Evolutionary conservation across 2,329 filamentous ascomycete genomes (phyloP), one percentile per base, ranked within the genome.

Genomic region (Aspergillus luchuensis): DNA sequence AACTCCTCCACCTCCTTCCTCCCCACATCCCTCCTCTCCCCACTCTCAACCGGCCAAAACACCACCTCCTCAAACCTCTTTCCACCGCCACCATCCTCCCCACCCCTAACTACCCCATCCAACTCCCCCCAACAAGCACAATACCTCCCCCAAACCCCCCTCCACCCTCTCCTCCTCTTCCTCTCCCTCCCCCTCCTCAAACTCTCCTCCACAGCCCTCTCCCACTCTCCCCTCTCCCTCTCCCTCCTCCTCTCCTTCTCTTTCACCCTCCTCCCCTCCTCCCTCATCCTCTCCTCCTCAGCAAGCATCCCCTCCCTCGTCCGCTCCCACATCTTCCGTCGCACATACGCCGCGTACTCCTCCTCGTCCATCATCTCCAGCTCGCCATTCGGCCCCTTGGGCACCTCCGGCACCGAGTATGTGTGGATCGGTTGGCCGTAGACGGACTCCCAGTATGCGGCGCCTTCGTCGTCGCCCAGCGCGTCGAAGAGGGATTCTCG

Each of bases 401-500:
- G 68, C 1, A 71, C 71, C 47, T 79, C 76, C 0, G 82, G 81
- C 25, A 84, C 81, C 0, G 85, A 74, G 73, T 96, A 97, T 6
- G 87, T 85, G 76, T 97, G 92, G 53, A 98, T 90, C 0, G 95
- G 94, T 74, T 98, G 94, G 1, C 92, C 93, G 77, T 98, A 99
- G n/a, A 99, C 91, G 15, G 87, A 87, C 75, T 97, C 90, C 95
- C 95, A 99, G 79, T 95, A 99, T 7, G 88, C 86, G 2, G 95
- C 95, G 50, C 94, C 95, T 78, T 99, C 95, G 72, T 98, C 94
- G 76, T 99, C 95, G 39, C 92, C 94, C 77, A 99, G 89, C 33
- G 95, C 95, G 75, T 99, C 95, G 78, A 98, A 98, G 5, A 99
- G 87, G 0, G 92, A 97, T 75, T 96, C 91, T 30, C 91, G 89